phyloP scores from a whole-genome alignment of 306 rosid species.

The Gastrolobium villosum region DNA sequence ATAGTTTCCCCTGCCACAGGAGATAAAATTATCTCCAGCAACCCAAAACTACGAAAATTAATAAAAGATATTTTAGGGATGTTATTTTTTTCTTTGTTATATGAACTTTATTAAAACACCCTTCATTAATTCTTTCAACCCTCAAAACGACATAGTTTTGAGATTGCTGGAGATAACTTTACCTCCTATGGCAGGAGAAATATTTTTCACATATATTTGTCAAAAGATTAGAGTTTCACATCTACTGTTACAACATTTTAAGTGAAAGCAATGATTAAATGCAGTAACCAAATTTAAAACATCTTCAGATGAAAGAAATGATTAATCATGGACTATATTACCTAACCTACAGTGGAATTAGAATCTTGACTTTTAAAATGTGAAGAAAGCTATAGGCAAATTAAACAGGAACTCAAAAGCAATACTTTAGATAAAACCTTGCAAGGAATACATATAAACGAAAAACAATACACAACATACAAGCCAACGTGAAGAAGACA shows the following conservation, averaged over 20 bases:
- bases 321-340: background rate
- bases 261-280: constrained; percentile 20
- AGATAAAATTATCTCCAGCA: no score
- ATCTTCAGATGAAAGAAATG: background rate
- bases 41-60: no score
- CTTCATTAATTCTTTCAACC: no score
- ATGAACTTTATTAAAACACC: no score
- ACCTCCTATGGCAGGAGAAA: no score
- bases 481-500: background rate
- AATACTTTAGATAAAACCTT: background rate
- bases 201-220: background rate
- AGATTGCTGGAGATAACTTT: no score
- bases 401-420: background rate
- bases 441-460: background rate
- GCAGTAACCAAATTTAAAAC: background rate
- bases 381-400: background rate
- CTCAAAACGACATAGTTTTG: no score
- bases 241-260: background rate
- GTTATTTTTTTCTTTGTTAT: no score
- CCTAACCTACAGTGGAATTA: constrained; percentile 7
- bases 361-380: background rate
- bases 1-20: no score
- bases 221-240: background rate
- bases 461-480: background rate
- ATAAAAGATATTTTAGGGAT: no score